phyloP scores from a whole-genome alignment of 345 rosid species.

The Fremontodendron californicum region DNA sequence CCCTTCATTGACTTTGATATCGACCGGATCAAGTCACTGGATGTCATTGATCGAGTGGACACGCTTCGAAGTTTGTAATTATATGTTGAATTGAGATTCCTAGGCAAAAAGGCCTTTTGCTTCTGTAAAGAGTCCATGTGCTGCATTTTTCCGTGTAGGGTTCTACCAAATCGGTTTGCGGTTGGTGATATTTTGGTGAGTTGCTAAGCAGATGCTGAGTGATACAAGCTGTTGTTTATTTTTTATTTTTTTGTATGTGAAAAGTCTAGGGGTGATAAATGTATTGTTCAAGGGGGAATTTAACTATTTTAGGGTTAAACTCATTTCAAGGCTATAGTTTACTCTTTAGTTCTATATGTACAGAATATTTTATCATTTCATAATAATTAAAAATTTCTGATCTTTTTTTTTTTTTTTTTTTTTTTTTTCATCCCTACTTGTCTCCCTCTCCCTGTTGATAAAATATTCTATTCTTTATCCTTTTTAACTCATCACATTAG shows the following conservation, averaged over 20 bases:
- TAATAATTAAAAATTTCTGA: conserved; percentile 8
- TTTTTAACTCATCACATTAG: too few species aligned
- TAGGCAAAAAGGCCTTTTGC: neutral
- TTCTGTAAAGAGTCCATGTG: conserved; percentile 2
- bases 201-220: conserved; percentile 8
- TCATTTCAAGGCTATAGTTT: conserved; percentile 13
- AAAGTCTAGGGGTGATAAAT: conserved; percentile 12
- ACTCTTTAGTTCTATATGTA: conserved; percentile 21
- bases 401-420: too few species aligned
- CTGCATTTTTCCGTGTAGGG: conserved; percentile 23
- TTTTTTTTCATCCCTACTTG: too few species aligned
- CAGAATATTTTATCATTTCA: conserved; percentile 11
- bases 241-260: conserved; percentile 12
- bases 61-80: conserved; percentile 51
- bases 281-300: conserved; percentile 10
- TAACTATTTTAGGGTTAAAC: conserved; percentile 3
- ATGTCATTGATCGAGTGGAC: conserved; percentile 89
- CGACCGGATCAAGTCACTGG: conserved; percentile 78
- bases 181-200: neutral
- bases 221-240: conserved; percentile 8
- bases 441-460: neutral
- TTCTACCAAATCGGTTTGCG: neutral
- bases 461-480: neutral
- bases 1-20: conserved; percentile 74
- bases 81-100: neutral